These are phyloP conservation scores for Biscutella laevigata DNA, from an alignment of 441 rosid genomes.

Conservation along the genomic window DNA sequence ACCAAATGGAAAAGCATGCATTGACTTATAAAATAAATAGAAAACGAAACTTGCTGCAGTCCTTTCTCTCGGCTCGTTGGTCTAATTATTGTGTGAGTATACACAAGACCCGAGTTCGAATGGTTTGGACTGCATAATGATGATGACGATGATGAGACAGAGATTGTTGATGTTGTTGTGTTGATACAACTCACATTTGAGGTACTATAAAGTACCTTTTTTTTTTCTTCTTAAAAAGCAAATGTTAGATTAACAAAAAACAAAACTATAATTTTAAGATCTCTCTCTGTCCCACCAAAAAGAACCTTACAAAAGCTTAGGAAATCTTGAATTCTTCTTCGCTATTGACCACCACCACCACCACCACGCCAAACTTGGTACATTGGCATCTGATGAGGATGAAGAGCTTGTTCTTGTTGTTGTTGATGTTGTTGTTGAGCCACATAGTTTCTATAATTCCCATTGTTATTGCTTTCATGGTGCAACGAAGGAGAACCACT, in stretches of 20 bases:
- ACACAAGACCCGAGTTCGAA: background rate
- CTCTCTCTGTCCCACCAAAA: slow-evolving; percentile 1
- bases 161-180: no score
- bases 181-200: background rate
- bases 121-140: background rate
- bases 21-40: no score
- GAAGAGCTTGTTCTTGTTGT: slow-evolving; percentile 28
- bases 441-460: slow-evolving; percentile 29
- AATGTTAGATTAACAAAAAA: no score
- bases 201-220: background rate
- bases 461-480: slow-evolving; percentile 20
- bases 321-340: no score
- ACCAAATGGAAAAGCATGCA: no score
- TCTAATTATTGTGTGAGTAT: background rate
- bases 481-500: slow-evolving; percentile 40
- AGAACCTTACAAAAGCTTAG: no score
- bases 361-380: no score
- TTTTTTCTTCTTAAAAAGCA: no score
- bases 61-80: background rate
- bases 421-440: slow-evolving; percentile 39
- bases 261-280: background rate
- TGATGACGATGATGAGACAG: background rate
- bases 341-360: no score
- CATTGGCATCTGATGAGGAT: slow-evolving; percentile 28
- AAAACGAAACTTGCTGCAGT: background rate